Evolutionary conservation across 331 rosid genomes (phyloP).

Genomic region (Phaseolus coccineus): DNA sequence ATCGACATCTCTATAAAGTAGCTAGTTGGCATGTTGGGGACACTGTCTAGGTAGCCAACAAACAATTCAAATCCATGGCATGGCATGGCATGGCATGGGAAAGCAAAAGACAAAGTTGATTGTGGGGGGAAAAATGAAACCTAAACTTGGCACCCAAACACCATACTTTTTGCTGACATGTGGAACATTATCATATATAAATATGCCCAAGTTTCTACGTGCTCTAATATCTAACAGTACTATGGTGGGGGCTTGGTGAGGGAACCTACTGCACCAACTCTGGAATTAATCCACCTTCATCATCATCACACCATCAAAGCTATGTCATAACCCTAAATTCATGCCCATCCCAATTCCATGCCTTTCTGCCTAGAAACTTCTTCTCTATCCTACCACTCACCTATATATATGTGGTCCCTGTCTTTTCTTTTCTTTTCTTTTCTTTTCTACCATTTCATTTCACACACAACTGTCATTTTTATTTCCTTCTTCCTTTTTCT

Average conservation of each 20-base stretch:
- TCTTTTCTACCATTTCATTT: background rate
- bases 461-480: constrained; percentile 7
- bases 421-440: background rate
- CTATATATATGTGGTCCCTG: constrained; percentile 10
- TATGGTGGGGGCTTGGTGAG: constrained; percentile 31
- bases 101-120: background rate
- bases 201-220: constrained; percentile 36
- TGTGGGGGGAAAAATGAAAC: background rate
- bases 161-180: constrained; percentile 34
- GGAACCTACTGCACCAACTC: constrained; percentile 45
- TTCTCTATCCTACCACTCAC: constrained; percentile 28
- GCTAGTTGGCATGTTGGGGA: constrained; percentile 30
- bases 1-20: background rate
- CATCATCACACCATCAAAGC: constrained; percentile 33
- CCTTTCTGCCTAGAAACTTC: background rate
- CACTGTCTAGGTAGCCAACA: background rate
- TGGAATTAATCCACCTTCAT: constrained; percentile 28
- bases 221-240: constrained; percentile 16
- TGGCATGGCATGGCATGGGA: background rate
- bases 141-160: constrained; percentile 31
- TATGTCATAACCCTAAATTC: constrained; percentile 1
- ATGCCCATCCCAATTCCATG: constrained; percentile 24
- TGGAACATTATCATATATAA: constrained; percentile 38
- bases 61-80: background rate
- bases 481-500: background rate